Evolutionary conservation across 2,329 filamentous ascomycete genomes (phyloP), one percentile per base, ranked within the genome.

Genomic region (Venturia aucupariae): DNA sequence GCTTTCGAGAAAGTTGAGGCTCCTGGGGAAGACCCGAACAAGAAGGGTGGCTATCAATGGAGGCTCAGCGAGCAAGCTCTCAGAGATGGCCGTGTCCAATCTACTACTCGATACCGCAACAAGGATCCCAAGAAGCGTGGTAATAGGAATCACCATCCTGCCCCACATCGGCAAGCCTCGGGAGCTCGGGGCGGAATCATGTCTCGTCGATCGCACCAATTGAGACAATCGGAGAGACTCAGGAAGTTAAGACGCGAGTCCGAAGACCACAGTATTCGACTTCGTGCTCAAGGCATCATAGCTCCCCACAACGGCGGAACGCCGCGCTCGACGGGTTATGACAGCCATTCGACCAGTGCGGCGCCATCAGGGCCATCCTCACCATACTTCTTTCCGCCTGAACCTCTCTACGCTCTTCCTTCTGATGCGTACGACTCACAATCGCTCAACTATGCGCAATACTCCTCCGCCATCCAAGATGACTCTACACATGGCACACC

Each of bases 41-140:
- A 79, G 10, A 86, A 88, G 71, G 92, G 89, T 72, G 84, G 84
- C 1, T 86, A 83, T 60, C 84, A 89, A 74, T 97, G 93, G 93
- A 83, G 86, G 54, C 79, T 97, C 32, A 86, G 87, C 42, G 78
- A 85, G 0, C 86, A 87, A 74, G 90, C 90, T 0, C 77, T 90
- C 39, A 75, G 76, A 24, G 77, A 88, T 30, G 90, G 90, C 3
- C 51, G 55, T 32, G 89, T 97, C 61, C 86, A 92, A 75, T 93
- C 90, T 65, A 97, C 93, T 0, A 97, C 93, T 0, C 76, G 79
- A 44, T 81, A 80, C 68, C 76, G 79, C 66, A 71, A 68, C 66
- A 80, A 81, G 69, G 72, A 76, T 39, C 75, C 77, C 41, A 77
- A 79, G 68, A 79, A 77, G 68, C 65, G 65, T 35, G 42, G 68